Evolutionary conservation across 2,329 filamentous ascomycete genomes (phyloP), one percentile per base, ranked within the genome.

Genomic region (Fusarium nematophilum): DNA sequence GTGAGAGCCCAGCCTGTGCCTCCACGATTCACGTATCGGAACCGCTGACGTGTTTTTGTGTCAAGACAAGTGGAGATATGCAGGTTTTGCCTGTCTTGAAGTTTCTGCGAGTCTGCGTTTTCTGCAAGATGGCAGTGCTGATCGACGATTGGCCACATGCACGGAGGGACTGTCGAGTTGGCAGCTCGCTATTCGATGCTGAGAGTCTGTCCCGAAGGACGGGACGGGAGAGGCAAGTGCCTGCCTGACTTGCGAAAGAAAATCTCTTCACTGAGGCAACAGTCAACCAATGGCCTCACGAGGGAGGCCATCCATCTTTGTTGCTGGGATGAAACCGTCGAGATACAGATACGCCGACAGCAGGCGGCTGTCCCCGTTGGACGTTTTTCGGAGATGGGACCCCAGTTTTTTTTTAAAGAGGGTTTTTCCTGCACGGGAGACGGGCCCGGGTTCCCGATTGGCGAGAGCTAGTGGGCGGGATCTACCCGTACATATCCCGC

Each of bases 11-110:
- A 36, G 44, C 45, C 14, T 38, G 51, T 42, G 45, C 53, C 30
- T 53, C 59, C 57, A 55, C 38, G 38, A 54, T 39, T 44, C 25
- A 50, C 45, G 42, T 37, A 37, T 18, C 34, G 33, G 14, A 25
- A 38, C 50, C 43, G 43, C 62, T 66, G 62, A 67, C 65, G 60
- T 68, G 65, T 50, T 58, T 54, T 47, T 64, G 60, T 23, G 27
- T 25, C 21, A 34, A 34, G 18, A 26, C 27, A 14, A 30, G 30
- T 47, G 53, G 37, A 15, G 37, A 48, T 42, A 23, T 26, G 14
- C n/a, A n/a, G n/a, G n/a, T n/a, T 18, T 17, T 40, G 47, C 17
- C 36, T 31, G 37, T 48, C 31, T 36, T 50, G 30, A 42, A 53
- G 31, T 31, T 30, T 49, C 40, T 62, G 59, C 57, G 57, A 14